Conservation (phyloP, 495 filamentous ascomycete genomes). For the Pyrenopolyporus hunteri region DNA sequence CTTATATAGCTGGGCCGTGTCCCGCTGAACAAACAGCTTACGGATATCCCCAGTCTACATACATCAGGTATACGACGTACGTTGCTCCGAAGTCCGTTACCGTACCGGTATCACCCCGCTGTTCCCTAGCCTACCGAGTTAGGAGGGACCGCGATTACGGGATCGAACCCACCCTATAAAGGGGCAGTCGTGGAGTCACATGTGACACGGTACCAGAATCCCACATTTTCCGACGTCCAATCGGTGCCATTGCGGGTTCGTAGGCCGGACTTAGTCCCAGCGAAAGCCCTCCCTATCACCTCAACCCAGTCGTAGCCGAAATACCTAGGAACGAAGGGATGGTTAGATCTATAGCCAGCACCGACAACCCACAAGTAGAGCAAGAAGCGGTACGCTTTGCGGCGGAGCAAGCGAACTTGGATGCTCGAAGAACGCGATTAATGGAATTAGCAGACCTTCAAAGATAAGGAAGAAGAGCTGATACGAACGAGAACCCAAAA, state of each 20-base stretch:
- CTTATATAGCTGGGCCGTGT: slow-evolving; percentile 1
- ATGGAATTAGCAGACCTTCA: slow-evolving; percentile 23
- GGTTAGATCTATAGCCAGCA: neutral
- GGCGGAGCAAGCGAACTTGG: slow-evolving; percentile 20
- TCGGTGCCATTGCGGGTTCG: too few species aligned
- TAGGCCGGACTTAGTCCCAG: too few species aligned
- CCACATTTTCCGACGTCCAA: neutral
- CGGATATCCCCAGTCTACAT: slow-evolving; percentile 9
- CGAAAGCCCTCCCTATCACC: too few species aligned
- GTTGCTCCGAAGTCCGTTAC: slow-evolving; percentile 16
- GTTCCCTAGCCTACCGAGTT: slow-evolving; percentile 11
- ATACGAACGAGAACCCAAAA: slow-evolving; percentile 19
- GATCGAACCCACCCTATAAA: neutral
- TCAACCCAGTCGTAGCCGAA: neutral
- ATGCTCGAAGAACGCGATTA: slow-evolving; percentile 11
- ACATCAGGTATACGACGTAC: slow-evolving; percentile 12
- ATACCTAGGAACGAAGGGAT: neutral
- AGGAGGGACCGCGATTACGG: neutral
- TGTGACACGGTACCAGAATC: neutral
- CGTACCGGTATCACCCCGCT: slow-evolving; percentile 6
- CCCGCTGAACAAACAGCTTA: slow-evolving; percentile 4
- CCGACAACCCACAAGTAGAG: slow-evolving; percentile 3
- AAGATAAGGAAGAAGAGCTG: slow-evolving; percentile 17
- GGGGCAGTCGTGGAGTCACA: slow-evolving; percentile 7
- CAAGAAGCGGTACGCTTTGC: slow-evolving; percentile 12